phyloP scores from a whole-genome alignment of 108 stramenopile species.

The Parmales sp. region DNA sequence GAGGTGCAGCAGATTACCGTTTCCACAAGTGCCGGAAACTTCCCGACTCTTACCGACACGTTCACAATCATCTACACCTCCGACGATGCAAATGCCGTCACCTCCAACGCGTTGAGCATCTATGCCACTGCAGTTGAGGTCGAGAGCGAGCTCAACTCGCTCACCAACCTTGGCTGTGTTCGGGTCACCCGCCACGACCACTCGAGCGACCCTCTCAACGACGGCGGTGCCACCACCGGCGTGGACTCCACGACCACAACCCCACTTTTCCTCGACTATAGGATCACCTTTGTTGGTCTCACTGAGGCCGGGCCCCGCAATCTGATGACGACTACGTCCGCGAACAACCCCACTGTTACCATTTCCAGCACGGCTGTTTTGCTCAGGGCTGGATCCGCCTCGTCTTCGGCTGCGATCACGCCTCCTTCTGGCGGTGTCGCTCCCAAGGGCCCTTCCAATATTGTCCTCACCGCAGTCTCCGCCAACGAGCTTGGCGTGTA shows the following conservation, averaged over 20 bases:
- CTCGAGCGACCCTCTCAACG: neutral
- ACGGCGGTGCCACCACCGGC: too few species aligned
- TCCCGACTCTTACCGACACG: too few species aligned
- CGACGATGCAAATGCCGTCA: too few species aligned
- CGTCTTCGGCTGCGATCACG: neutral
- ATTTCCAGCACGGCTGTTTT: neutral
- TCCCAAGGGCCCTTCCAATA: constrained; percentile 25
- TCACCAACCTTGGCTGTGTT: neutral
- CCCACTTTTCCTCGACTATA: too few species aligned
- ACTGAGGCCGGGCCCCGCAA: neutral
- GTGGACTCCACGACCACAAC: too few species aligned
- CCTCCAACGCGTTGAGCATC: neutral
- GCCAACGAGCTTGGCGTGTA: constrained; percentile 39
- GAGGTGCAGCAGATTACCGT: neutral
- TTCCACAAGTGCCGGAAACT: too few species aligned
- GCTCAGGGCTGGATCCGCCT: neutral
- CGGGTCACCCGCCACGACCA: neutral
- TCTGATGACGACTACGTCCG: too few species aligned
- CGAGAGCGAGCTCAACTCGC: neutral
- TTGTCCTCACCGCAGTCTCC: constrained; percentile 42
- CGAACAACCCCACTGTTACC: neutral
- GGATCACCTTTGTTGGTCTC: neutral
- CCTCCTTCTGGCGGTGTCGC: neutral
- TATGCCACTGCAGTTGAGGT: neutral
- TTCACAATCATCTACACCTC: too few species aligned